Percentiles rank a stretch among this genome's conserved stretches.
phyloP scores from a whole-genome alignment of 345 rosid genomes.

The Aegle marmelos region DNA sequence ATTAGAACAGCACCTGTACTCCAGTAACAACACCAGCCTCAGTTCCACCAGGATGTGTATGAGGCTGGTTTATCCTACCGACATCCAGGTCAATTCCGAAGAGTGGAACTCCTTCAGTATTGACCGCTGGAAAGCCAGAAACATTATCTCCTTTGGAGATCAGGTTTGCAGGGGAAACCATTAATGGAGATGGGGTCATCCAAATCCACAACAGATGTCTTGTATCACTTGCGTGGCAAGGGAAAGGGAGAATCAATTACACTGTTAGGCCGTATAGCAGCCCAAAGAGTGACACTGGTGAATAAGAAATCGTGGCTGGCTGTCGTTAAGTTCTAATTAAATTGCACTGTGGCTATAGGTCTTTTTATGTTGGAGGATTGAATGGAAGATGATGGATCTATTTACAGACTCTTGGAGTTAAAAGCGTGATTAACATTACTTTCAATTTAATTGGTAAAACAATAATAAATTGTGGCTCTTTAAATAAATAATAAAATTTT shows the following conservation, averaged over 20 bases:
- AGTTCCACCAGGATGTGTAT: constrained; percentile 60
- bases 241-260: constrained; percentile 33
- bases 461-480: too few relatives aligned
- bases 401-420: too few relatives aligned
- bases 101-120: constrained; percentile 57
- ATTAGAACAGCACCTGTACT: constrained; percentile 66
- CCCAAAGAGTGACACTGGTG: neutral
- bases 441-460: too few relatives aligned
- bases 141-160: too few relatives aligned
- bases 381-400: too few relatives aligned
- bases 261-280: constrained; percentile 14
- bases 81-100: constrained; percentile 64
- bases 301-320: constrained; percentile 6
- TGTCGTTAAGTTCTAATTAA: too few relatives aligned
- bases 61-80: constrained; percentile 64
- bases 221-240: constrained; percentile 52
- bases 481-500: too few relatives aligned
- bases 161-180: constrained; percentile 74
- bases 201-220: constrained; percentile 55
- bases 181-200: constrained; percentile 28
- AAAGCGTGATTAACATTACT: too few relatives aligned
- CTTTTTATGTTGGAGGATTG: too few relatives aligned
- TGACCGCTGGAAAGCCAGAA: constrained; percentile 50
- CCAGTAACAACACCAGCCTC: constrained; percentile 51
- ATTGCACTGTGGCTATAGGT: too few relatives aligned